Percentiles rank a stretch among this genome's conserved stretches.
Evolutionary conservation across 2,329 filamentous ascomycete genomes (phyloP).

Genomic region (Hymenoscyphus albidus): DNA sequence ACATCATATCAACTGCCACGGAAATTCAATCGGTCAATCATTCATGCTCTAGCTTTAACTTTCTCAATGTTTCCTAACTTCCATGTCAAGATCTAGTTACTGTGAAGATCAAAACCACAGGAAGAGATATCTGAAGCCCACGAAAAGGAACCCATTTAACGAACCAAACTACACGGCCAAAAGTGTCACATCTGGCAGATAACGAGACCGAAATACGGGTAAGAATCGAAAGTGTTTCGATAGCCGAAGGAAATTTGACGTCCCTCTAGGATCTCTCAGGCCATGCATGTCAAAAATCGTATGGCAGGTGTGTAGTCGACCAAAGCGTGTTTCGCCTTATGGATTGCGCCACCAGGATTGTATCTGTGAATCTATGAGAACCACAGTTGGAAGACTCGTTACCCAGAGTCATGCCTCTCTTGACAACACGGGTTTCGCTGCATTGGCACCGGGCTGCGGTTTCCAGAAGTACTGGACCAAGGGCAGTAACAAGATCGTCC

Average conservation of each 20-base stretch:
- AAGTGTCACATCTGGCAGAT: not conserved
- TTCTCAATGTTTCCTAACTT: not conserved
- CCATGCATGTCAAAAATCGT: not conserved
- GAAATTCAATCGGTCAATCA: not conserved
- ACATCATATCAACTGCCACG: slow-evolving; percentile 5
- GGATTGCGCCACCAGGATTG: not conserved
- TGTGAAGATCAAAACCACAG: slow-evolving; percentile 3
- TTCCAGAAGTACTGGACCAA: not conserved
- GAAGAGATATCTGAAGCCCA: not conserved
- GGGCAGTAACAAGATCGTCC: not conserved
- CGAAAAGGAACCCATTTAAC: not conserved
- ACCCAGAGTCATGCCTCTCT: not conserved
- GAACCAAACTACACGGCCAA: not conserved
- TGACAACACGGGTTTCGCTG: not conserved
- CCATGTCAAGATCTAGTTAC: not conserved
- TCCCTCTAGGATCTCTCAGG: not conserved
- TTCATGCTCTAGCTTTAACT: slow-evolving; percentile 2
- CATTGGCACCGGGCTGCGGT: not conserved
- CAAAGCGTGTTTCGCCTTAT: not conserved
- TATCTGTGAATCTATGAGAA: not conserved
- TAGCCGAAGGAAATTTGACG: not conserved
- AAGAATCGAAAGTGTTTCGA: not conserved
- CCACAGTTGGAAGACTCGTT: not conserved
- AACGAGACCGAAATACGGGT: not conserved
- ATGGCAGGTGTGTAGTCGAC: not conserved